Evolutionary conservation across 2,329 filamentous ascomycete genomes (phyloP).

Genomic region (Aschersonia sp.): DNA sequence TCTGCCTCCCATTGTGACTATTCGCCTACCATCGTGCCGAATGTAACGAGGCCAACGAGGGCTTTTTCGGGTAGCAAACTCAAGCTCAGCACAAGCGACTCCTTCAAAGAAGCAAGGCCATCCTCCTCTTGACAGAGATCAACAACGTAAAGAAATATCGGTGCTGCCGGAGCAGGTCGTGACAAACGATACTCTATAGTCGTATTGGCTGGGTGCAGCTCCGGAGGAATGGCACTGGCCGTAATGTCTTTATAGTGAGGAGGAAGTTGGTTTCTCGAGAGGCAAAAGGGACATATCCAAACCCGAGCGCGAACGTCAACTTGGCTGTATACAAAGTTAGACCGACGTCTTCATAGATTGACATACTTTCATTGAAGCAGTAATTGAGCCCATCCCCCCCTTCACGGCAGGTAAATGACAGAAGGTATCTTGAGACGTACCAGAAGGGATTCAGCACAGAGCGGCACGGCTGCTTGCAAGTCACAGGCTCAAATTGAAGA

Average conservation of each 20-base stretch:
- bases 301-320: conserved; percentile 72
- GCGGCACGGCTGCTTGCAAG: conserved; percentile 90
- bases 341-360: not conserved
- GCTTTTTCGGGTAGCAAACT: conserved; percentile 70
- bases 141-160: conserved; percentile 78
- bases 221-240: conserved; percentile 66
- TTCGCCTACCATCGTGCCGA: conserved; percentile 70
- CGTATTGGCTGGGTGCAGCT: conserved; percentile 68
- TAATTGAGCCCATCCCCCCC: too few relatives aligned
- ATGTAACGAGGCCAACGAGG: conserved; percentile 72
- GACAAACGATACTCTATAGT: conserved; percentile 83
- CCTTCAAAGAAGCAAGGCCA: conserved; percentile 68
- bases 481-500: conserved; percentile 90
- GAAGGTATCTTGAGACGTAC: conserved; percentile 32
- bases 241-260: conserved; percentile 87
- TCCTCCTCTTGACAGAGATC: conserved; percentile 84
- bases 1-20: not conserved
- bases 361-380: too few relatives aligned
- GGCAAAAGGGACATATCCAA: conserved; percentile 83
- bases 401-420: not conserved
- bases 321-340: conserved; percentile 38
- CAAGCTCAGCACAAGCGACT: conserved; percentile 76
- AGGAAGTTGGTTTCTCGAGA: conserved; percentile 70
- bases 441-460: conserved; percentile 96
- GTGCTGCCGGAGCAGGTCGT: conserved; percentile 68